Conservation (phyloP, 192 early-diverging fungal species). For the Rhizoclosmatium globosum region DNA sequence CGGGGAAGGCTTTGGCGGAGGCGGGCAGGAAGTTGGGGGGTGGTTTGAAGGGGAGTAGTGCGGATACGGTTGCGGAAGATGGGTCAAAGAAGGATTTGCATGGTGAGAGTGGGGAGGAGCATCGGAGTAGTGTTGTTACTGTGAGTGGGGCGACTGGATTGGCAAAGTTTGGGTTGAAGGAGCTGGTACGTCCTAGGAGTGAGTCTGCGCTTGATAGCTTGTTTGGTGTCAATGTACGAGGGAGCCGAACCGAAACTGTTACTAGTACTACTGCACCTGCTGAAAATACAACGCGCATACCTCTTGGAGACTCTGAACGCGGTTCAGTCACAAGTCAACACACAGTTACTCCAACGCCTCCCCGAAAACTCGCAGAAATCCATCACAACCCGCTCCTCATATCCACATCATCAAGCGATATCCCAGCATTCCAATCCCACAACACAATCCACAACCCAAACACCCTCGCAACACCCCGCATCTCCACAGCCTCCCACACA, state of each 20-base stretch:
- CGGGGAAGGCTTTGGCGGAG: conserved; percentile 11
- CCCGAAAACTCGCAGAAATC: background rate
- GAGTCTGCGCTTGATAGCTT: conserved; percentile 8
- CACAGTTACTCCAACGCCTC: background rate
- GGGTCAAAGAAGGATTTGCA: background rate
- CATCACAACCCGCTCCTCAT: background rate
- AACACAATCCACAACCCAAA: background rate
- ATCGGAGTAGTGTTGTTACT: background rate
- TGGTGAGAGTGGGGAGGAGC: background rate
- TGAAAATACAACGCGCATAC: background rate
- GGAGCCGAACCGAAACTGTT: background rate
- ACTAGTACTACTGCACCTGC: background rate
- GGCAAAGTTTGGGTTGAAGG: background rate
- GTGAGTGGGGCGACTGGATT: background rate
- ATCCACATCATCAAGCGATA: background rate
- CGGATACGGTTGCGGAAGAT: background rate
- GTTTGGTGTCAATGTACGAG: conserved; percentile 9
- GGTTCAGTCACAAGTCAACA: background rate
- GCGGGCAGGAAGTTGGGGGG: background rate
- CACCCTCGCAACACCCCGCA: background rate
- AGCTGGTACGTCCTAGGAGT: background rate
- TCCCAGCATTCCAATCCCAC: background rate
- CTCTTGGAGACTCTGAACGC: background rate
- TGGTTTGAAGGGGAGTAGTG: background rate
- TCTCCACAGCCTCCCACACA: background rate